phyloP scores from a whole-genome alignment of 2,329 filamentous ascomycete genomes.

The Penicillium digitatum region DNA sequence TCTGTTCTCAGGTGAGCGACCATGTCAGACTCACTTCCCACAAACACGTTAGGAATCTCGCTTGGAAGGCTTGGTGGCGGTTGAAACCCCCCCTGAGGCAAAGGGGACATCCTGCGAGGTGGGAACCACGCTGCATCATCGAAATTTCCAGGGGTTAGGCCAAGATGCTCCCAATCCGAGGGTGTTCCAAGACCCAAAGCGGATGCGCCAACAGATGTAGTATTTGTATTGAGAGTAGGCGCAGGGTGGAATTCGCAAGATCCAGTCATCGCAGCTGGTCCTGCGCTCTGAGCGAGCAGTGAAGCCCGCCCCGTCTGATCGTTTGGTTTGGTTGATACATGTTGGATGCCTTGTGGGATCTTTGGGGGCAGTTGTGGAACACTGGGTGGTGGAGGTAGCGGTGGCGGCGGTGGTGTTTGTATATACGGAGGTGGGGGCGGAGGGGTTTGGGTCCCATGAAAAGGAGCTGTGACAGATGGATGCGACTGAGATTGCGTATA shows the following conservation, averaged over 20 bases:
- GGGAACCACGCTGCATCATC: constrained; percentile 34
- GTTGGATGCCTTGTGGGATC: constrained; percentile 35
- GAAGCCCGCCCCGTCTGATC: constrained; percentile 17
- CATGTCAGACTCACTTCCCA: constrained; percentile 1
- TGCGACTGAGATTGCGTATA: constrained; percentile 18
- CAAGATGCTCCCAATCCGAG: constrained; percentile 49
- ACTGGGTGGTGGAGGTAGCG: constrained; percentile 9
- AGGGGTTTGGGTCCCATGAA: constrained; percentile 17
- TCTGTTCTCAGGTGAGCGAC: constrained; percentile 10
- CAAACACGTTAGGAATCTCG: constrained; percentile 1
- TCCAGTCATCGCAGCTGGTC: constrained; percentile 16
- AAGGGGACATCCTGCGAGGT: constrained; percentile 12
- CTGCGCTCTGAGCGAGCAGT: constrained; percentile 16
- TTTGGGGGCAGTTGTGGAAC: constrained; percentile 42
- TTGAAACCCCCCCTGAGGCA: constrained; percentile 9
- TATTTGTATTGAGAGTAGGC: constrained; percentile 12
- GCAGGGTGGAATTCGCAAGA: constrained; percentile 15
- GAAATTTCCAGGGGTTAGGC: constrained; percentile 33
- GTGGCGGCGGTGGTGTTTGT: constrained; percentile 14
- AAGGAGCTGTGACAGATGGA: constrained; percentile 18
- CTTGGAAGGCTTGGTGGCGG: constrained; percentile 14
- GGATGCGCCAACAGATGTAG: constrained; percentile 29
- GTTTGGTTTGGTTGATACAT: constrained; percentile 24
- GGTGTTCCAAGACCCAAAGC: constrained; percentile 42
- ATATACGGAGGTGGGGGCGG: constrained; percentile 21